phyloP scores from a whole-genome alignment of 148 eudicot species.

The Polygonum maritimum region DNA sequence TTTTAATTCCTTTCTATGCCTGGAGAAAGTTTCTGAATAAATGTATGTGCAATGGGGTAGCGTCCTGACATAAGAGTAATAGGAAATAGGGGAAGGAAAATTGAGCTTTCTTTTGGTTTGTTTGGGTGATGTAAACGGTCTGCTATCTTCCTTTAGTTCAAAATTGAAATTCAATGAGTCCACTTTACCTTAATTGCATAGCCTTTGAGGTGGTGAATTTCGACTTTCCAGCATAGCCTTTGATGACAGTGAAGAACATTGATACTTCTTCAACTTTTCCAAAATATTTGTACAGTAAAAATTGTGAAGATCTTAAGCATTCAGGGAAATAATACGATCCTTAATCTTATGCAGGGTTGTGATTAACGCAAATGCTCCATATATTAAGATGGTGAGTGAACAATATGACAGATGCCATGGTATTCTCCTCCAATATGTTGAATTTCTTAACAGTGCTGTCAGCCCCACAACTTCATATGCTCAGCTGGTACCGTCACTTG shows the following conservation, averaged over 20 bases:
- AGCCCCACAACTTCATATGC: slow-evolving; percentile 67
- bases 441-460: slow-evolving; percentile 72
- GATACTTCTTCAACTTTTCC: not conserved
- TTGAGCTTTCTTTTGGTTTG: not conserved
- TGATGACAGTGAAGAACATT: not conserved
- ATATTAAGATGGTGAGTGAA: slow-evolving; percentile 95
- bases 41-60: not conserved
- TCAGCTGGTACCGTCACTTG: slow-evolving; percentile 66
- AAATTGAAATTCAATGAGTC: not conserved
- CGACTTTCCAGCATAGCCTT: not conserved
- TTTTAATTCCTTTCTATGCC: not conserved
- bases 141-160: not conserved
- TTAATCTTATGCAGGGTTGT: slow-evolving; percentile 58
- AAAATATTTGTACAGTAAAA: not conserved
- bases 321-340: not conserved
- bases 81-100: not conserved
- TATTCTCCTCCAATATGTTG: slow-evolving; percentile 94
- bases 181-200: not conserved
- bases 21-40: not conserved
- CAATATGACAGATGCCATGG: slow-evolving; percentile 98
- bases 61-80: not conserved
- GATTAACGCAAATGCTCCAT: slow-evolving; percentile 69
- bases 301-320: not conserved
- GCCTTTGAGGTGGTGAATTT: not conserved
- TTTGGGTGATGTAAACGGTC: not conserved